Conservation (phyloP, 805 yeast genomes). For the Ogataea trehaloabstinens region DNA sequence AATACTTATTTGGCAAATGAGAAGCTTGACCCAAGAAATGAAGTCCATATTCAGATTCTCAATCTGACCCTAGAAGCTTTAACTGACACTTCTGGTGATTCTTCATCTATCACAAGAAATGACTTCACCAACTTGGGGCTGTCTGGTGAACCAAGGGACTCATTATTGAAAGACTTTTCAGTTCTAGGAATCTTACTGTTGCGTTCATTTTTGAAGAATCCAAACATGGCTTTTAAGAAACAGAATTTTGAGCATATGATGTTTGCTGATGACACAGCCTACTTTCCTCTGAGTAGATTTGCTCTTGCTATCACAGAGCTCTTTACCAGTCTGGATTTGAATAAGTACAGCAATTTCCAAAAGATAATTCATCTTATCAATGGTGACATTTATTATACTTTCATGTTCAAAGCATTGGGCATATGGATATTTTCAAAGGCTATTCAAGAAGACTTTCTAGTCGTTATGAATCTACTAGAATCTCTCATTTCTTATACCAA, state of each 20-base stretch:
- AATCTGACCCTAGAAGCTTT: conserved; percentile 38
- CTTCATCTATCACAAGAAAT: conserved; percentile 41
- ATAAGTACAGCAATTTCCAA: conserved; percentile 37
- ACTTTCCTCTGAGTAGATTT: conserved; percentile 49
- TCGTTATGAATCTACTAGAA: conserved; percentile 45
- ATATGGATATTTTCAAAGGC: conserved; percentile 69
- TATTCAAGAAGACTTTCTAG: conserved; percentile 47
- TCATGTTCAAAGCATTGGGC: conserved; percentile 55
- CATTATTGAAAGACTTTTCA: conserved; percentile 44
- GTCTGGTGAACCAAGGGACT: conserved; percentile 41
- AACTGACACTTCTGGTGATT: conserved; percentile 37
- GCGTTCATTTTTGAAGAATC: conserved; percentile 51
- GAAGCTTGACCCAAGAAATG: conserved; percentile 37
- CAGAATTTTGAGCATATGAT: conserved; percentile 61
- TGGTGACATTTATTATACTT: conserved; percentile 51
- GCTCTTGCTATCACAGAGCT: conserved; percentile 32
- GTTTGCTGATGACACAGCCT: conserved; percentile 50
- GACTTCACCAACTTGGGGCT: conserved; percentile 48
- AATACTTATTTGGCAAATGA: conserved; percentile 36
- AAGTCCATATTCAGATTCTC: conserved; percentile 40
- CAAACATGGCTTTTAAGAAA: conserved; percentile 61
- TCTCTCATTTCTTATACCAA: conserved; percentile 32
- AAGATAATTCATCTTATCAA: conserved; percentile 44
- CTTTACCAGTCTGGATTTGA: conserved; percentile 14
- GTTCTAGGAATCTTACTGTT: conserved; percentile 54